Conservation (phyloP, 129 eudicot species). For the Flaveria bidentis region DNA sequence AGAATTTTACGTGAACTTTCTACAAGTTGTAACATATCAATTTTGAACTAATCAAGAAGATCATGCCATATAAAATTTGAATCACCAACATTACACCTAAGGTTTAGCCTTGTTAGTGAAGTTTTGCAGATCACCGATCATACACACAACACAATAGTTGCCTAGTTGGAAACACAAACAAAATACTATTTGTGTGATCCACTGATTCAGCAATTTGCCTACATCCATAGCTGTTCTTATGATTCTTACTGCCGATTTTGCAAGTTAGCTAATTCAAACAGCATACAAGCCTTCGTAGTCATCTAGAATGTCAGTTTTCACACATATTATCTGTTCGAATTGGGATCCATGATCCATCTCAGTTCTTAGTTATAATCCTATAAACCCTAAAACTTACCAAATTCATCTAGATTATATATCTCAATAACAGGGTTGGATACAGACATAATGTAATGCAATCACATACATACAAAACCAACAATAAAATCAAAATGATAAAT, state of each 20-base stretch:
- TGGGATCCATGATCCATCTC: neutral
- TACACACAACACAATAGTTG: neutral
- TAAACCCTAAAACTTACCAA: conserved; percentile 9
- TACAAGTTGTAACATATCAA: conserved; percentile 7
- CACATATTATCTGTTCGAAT: neutral
- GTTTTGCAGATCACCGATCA: neutral
- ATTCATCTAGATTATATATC: neutral
- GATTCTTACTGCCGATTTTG: conserved; percentile 7
- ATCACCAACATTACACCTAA: neutral
- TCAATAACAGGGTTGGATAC: neutral
- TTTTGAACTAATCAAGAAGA: neutral
- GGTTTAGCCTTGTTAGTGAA: neutral
- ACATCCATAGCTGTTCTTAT: conserved; percentile 4
- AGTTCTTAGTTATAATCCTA: neutral
- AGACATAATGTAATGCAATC: too few species aligned
- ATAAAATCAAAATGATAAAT: neutral
- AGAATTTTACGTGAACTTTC: conserved; percentile 5
- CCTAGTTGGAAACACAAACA: neutral
- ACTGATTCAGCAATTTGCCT: conserved; percentile 4
- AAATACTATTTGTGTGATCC: neutral
- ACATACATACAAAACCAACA: neutral
- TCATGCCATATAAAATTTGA: neutral
- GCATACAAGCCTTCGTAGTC: neutral
- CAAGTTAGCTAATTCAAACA: neutral
- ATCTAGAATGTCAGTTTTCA: neutral